Evolutionary conservation across 495 filamentous ascomycete genomes (phyloP).

Genomic region (Neurospora tetraspora): DNA sequence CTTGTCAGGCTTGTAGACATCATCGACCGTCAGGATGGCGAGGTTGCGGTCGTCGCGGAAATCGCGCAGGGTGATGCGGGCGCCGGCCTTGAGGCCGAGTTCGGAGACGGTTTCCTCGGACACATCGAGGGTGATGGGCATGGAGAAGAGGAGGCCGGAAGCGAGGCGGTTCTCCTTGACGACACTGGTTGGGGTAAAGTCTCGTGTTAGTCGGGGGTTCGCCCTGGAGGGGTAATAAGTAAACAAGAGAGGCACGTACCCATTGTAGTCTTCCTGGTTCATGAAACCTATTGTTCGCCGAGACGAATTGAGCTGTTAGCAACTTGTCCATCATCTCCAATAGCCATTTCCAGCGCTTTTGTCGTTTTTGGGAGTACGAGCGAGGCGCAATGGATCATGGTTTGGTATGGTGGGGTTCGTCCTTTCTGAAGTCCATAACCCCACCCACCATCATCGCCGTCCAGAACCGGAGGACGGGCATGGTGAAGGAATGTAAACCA

Average conservation of each 20-base stretch:
- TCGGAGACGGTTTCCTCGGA: conserved; percentile 61
- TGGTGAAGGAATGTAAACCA: not conserved
- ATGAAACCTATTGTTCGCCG: conserved; percentile 64
- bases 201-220: not conserved
- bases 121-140: conserved; percentile 91
- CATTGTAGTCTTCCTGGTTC: conserved; percentile 91
- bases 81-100: conserved; percentile 62
- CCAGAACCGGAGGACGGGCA: not conserved
- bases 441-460: not conserved
- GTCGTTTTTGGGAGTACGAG: not conserved
- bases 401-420: conserved; percentile 17
- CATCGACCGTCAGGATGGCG: conserved; percentile 90
- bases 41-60: conserved; percentile 93
- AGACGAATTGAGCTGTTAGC: conserved; percentile 9
- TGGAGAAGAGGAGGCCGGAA: conserved; percentile 88
- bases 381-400: not conserved
- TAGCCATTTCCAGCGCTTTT: not conserved
- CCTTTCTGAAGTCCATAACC: conserved; percentile 15
- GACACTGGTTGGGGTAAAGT: conserved; percentile 46
- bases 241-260: conserved; percentile 43
- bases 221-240: not conserved
- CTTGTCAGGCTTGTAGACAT: conserved; percentile 96
- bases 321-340: not conserved
- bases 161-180: conserved; percentile 76
- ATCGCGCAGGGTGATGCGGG: conserved; percentile 79